Evolutionary conservation across 164 flowering plant genomes (phyloP).

Genomic region (Nelumbo lutea): DNA sequence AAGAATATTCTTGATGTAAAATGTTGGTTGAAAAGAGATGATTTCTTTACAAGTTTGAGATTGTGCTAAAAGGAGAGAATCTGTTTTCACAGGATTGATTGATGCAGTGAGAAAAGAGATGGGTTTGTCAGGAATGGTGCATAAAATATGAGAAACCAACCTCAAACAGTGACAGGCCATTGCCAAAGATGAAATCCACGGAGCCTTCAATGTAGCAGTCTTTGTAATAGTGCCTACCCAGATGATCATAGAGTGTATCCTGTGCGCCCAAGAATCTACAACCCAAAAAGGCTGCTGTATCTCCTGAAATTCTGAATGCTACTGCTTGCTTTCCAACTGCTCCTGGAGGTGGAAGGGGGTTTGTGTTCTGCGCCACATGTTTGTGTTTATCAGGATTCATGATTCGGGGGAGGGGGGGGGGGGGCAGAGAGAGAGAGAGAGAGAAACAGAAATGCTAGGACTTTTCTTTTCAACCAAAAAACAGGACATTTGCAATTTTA

Average conservation of each 20-base stretch:
- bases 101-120: neutral
- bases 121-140: too few species aligned
- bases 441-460: neutral
- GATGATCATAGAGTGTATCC: slow-evolving; percentile 92
- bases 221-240: slow-evolving; percentile 94
- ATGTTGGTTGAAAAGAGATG: too few species aligned
- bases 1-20: too few species aligned
- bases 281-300: slow-evolving; percentile 85
- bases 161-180: slow-evolving; percentile 89
- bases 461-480: too few species aligned
- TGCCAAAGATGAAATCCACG: slow-evolving; percentile 96
- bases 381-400: neutral
- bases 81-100: neutral
- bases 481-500: slow-evolving; percentile 9
- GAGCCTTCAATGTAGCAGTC: slow-evolving; percentile 98
- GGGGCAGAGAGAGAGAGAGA: slow-evolving; percentile 4
- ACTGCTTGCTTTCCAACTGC: slow-evolving; percentile 92
- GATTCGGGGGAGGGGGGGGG: neutral
- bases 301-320: slow-evolving; percentile 90
- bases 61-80: neutral
- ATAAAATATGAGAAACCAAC: slow-evolving; percentile 24
- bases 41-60: too few species aligned
- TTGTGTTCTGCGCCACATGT: slow-evolving; percentile 63
- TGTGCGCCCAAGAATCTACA: slow-evolving; percentile 92
- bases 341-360: slow-evolving; percentile 84